Conservation (phyloP, 2,329 filamentous ascomycete species). For the Fusarium annulatum region DNA sequence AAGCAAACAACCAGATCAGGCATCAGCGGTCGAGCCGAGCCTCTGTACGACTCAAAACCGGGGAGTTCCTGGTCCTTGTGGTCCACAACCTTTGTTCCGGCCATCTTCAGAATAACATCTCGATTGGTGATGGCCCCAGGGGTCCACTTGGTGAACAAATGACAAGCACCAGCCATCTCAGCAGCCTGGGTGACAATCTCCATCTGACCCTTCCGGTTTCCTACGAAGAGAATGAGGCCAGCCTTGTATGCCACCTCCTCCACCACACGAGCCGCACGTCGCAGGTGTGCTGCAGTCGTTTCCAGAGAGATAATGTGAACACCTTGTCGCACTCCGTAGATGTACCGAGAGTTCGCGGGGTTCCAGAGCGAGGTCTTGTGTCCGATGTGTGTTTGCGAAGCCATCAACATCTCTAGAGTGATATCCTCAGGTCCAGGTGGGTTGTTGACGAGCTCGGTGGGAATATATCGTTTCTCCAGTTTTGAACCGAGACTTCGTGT, state of each 20-base stretch:
- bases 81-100: conserved; percentile 80
- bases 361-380: conserved; percentile 95
- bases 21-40: conserved; percentile 73
- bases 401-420: conserved; percentile 90
- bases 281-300: conserved; percentile 85
- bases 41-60: conserved; percentile 74
- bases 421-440: conserved; percentile 84
- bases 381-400: conserved; percentile 87
- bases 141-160: conserved; percentile 93
- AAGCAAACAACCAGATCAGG: conserved; percentile 93
- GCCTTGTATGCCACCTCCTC: conserved; percentile 85
- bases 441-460: conserved; percentile 72
- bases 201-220: conserved; percentile 85
- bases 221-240: conserved; percentile 90
- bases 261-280: conserved; percentile 93
- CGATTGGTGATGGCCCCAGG: conserved; percentile 93
- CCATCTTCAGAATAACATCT: conserved; percentile 82
- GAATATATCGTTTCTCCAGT: conserved; percentile 69
- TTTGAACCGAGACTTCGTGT: conserved; percentile 62
- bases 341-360: conserved; percentile 91
- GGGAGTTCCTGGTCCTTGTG: conserved; percentile 70
- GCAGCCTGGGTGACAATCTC: conserved; percentile 84
- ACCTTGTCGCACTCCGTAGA: conserved; percentile 87
- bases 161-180: conserved; percentile 79
- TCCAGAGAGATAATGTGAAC: conserved; percentile 96